Base-by-base conservation (phyloP, 352 stramenopile species). In the Pythium dissimile region DNA sequence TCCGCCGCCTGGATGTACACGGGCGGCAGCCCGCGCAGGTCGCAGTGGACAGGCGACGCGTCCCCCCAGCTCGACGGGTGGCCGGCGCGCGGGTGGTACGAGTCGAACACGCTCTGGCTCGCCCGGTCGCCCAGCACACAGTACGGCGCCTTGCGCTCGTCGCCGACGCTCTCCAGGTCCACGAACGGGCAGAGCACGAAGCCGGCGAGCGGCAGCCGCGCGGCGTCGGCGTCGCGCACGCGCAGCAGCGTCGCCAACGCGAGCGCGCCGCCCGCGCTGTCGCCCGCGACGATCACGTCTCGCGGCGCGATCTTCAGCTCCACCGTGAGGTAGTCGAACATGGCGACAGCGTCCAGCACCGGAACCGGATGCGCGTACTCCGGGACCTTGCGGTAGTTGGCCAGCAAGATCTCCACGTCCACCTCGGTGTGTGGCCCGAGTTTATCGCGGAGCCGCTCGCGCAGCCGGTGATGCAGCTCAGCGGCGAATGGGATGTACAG, bases 241-340 rank as follows among this genome's bases (percentile, higher is more conserved):
- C 62, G 62, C 2, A 69, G 37, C 43, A 69, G 30, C 4, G 50
- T 62, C 42, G 55, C 30, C 8, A 69, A 23, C 2, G 45, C 48
- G 13, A 69, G 39, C 5, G 31, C 45, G 5, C 20, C 62, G 21
- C 62, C 62, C 0, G 62, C 62, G 23, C 62, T 69, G 51, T 69
- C 62, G 0, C 62, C 62, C 2, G 51, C 54, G 26, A 69, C 23
- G 5, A 69, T 58, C 37, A 79, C 79, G 8, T 54, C 37, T 26
- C 70, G 41, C 2, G 72, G 58, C 0, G 75, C 60, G 15, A 77
- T 39, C 31, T 82, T 81, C 12, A 71, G 71, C 21, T 85, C 78
- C 47, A 75, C 72, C 62, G 52, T 38, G 4, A 69, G 32, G 46
- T 62, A 56, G 18, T 62, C 39, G 43, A 50, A 69, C 26, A 49